Evolutionary conservation across 164 flowering plant species (phyloP), one percentile per base, ranked within the genome.

Genomic region (Vitis cinerea): DNA sequence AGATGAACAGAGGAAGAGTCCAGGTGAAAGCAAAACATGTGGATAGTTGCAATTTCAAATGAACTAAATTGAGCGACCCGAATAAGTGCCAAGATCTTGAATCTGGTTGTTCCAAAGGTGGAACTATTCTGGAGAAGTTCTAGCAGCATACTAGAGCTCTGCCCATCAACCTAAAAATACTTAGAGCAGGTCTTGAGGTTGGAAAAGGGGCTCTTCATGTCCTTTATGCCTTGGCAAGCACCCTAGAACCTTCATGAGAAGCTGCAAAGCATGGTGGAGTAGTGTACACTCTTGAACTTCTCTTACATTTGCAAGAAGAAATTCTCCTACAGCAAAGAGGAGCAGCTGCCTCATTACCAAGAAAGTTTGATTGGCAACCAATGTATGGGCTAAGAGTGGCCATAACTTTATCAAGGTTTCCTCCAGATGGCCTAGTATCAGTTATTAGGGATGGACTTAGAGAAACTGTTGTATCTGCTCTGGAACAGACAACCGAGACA

Each of bases 381-480:
- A 96, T 96, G 99, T 98, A 96, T 84, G 99, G 99, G 52, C 99
- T 97, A 69, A 85, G 99, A 76, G 99, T 96, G 67, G 91, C 97
- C 37, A 96, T 96, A 79, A 88, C 99, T 59, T 82, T 96, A 30
- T 93, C 97, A 71, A 84, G 99, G 67, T 96, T 96, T 80, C 84
- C 93, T 75, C 99, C 99, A 31, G 99, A 96, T 85, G 99, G 99
- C 64, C 79, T 96, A 29, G 97, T 93, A 66, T 91, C 99, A 63
- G 78, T 83, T 60, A 87, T 93, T 68, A 83, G 87, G 77, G 99
- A 96, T 80, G 99, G 99, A 9, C 99, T 98, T 71, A 98, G 99
- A 75, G 99, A 96, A 82, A 87, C 90, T 71, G 99, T 92, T 78
- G 89, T 96, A 27, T 71, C 79, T 75, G 83, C 94, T 65, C 88